phyloP scores from a whole-genome alignment of 2,329 filamentous ascomycete species.

The Penicillium sp. region DNA sequence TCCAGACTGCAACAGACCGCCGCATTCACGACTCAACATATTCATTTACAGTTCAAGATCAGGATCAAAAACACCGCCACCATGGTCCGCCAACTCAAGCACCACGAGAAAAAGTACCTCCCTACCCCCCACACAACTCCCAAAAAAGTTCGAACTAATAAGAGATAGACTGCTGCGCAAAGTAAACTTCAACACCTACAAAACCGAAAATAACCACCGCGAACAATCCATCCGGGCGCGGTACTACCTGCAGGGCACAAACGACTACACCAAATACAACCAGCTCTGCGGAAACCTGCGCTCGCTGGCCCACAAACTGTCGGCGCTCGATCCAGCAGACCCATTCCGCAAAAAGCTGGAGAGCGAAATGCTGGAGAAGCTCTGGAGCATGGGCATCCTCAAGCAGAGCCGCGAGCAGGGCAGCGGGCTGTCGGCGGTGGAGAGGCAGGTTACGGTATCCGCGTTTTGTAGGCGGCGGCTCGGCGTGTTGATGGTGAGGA shows the following conservation, averaged over 20 bases:
- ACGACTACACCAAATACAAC: conserved; percentile 72
- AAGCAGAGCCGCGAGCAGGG: conserved; percentile 71
- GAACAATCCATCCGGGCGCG: conserved; percentile 74
- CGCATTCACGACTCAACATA: no score
- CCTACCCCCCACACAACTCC: not conserved
- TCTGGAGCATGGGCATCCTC: conserved; percentile 87
- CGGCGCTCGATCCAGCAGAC: conserved; percentile 73
- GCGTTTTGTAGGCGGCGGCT: conserved; percentile 80
- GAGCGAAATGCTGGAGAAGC: conserved; percentile 80
- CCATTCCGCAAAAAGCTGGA: conserved; percentile 79
- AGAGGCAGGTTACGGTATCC: conserved; percentile 82
- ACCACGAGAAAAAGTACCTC: conserved; percentile 82
- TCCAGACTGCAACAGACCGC: no score
- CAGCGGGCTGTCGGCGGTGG: conserved; percentile 65
- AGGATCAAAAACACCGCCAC: no score
- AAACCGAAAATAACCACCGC: conserved; percentile 81
- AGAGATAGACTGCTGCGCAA: conserved; percentile 65
- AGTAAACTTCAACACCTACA: conserved; percentile 93
- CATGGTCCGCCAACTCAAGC: conserved; percentile 95
- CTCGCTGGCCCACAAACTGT: conserved; percentile 83
- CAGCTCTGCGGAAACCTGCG: conserved; percentile 73
- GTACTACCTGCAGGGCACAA: conserved; percentile 86
- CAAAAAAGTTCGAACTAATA: conserved; percentile 9
- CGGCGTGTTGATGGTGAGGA: conserved; percentile 83
- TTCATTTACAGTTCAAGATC: no score